These are phyloP conservation scores for Cystobasidium ongulense DNA, from an alignment of 768 basidiomycete species.

Conservation along the genomic window DNA sequence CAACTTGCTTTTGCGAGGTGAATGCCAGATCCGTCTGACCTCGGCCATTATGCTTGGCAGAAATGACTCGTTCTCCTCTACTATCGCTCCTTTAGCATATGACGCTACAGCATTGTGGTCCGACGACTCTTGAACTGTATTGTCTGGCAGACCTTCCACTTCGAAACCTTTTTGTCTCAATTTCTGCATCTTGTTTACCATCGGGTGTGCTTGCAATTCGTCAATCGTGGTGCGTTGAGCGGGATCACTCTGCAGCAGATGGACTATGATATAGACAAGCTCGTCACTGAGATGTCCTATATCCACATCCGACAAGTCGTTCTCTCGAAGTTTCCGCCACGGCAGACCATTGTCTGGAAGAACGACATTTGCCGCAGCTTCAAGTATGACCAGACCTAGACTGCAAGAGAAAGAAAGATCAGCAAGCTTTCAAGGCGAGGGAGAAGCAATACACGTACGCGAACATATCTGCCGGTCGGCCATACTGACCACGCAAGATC, in stretches of 20 bases:
- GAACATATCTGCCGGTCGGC: slow-evolving; percentile 92
- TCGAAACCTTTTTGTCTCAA: slow-evolving; percentile 30
- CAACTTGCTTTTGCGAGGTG: slow-evolving; percentile 1
- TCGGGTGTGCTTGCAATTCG: slow-evolving; percentile 56
- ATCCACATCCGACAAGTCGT: slow-evolving; percentile 82
- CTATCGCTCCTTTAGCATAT: slow-evolving; percentile 51
- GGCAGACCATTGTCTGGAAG: slow-evolving; percentile 92
- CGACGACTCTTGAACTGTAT: not conserved
- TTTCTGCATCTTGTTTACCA: slow-evolving; percentile 47
- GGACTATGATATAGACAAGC: slow-evolving; percentile 59
- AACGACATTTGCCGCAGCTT: slow-evolving; percentile 89
- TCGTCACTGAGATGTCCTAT: slow-evolving; percentile 53
- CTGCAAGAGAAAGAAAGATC: slow-evolving; percentile 48
- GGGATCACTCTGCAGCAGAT: slow-evolving; percentile 71
- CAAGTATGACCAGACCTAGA: slow-evolving; percentile 90
- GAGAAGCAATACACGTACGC: slow-evolving; percentile 55
- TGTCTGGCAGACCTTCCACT: not conserved
- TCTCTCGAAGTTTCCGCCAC: slow-evolving; percentile 85
- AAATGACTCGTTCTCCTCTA: slow-evolving; percentile 57
- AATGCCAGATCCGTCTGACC: slow-evolving; percentile 27
- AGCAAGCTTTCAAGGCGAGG: not conserved
- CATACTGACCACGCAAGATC: slow-evolving; percentile 81
- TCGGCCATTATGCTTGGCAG: slow-evolving; percentile 56
- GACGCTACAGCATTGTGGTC: slow-evolving; percentile 45
- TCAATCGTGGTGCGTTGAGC: slow-evolving; percentile 54